phyloP scores from a whole-genome alignment of 1,284 basidiomycete genomes.

The Marasmius sp. region DNA sequence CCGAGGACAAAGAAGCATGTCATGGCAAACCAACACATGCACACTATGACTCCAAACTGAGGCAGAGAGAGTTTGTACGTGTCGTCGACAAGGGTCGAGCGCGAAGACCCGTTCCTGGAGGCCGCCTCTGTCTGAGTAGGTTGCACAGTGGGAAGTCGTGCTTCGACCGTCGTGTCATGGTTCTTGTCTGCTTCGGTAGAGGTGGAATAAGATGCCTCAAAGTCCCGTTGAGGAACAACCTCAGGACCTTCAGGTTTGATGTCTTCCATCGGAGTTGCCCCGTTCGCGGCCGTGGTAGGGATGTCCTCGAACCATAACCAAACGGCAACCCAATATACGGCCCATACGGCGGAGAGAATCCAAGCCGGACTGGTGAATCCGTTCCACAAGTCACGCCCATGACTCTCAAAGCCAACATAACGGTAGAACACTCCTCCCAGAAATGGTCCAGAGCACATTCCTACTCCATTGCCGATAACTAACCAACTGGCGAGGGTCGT shows the following conservation, averaged over 20 bases:
- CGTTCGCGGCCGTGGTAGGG: slow-evolving; percentile 16
- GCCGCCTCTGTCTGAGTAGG: not conserved
- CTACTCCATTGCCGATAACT: slow-evolving; percentile 62
- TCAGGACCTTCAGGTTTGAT: not conserved
- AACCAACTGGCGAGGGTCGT: slow-evolving; percentile 66
- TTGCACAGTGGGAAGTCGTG: not conserved
- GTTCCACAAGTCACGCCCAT: slow-evolving; percentile 41
- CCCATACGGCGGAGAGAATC: slow-evolving; percentile 59
- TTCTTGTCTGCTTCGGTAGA: not conserved
- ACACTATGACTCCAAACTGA: slow-evolving; percentile 55
- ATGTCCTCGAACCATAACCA: slow-evolving; percentile 55
- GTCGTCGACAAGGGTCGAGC: not conserved
- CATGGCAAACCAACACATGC: slow-evolving; percentile 76
- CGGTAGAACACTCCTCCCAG: slow-evolving; percentile 62
- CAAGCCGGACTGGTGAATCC: slow-evolving; percentile 70
- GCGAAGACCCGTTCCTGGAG: not conserved
- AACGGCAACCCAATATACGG: slow-evolving; percentile 48
- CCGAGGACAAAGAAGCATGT: slow-evolving; percentile 73
- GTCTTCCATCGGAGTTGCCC: slow-evolving; percentile 9
- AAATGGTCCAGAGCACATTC: slow-evolving; percentile 68
- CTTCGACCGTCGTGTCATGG: not conserved
- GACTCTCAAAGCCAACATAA: slow-evolving; percentile 45
- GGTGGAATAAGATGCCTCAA: not conserved
- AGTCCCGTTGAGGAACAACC: not conserved
- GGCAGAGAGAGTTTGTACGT: slow-evolving; percentile 18